Conservation (phyloP, 2,329 filamentous ascomycete genomes). For the Pestalotiopsis sp. region DNA sequence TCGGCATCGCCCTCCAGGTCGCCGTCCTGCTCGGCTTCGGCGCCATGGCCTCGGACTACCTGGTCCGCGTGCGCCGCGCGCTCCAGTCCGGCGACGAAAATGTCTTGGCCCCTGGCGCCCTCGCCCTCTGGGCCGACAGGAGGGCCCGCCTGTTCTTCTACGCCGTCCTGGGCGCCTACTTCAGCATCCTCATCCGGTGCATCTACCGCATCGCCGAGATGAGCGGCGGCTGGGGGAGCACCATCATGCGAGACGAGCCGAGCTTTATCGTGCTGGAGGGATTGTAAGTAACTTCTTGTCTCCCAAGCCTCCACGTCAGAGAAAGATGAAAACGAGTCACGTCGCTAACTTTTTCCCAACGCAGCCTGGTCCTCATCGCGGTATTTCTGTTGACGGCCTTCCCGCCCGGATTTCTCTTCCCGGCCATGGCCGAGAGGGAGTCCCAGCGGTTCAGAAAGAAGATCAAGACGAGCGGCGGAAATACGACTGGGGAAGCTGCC, state of each 20-base stretch:
- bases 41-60: constrained; percentile 46
- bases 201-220: constrained; percentile 65
- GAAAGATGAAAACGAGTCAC: neutral
- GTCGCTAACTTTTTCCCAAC: neutral
- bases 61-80: constrained; percentile 41
- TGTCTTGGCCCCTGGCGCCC: constrained; percentile 23
- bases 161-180: constrained; percentile 48
- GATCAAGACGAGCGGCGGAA: constrained; percentile 15
- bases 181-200: constrained; percentile 51
- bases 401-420: constrained; percentile 58
- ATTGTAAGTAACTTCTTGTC: constrained; percentile 37
- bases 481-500: neutral
- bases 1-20: constrained; percentile 57
- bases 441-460: constrained; percentile 26
- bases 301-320: neutral
- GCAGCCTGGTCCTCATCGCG: constrained; percentile 48
- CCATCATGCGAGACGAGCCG: constrained; percentile 64
- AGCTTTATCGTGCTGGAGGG: constrained; percentile 62
- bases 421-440: constrained; percentile 48
- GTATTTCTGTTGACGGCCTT: constrained; percentile 52
- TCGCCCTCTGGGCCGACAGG: constrained; percentile 43
- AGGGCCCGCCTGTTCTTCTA: constrained; percentile 47
- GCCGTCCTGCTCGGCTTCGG: constrained; percentile 52
- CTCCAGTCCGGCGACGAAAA: constrained; percentile 33
- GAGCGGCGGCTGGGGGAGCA: constrained; percentile 65